phyloP scores from a whole-genome alignment of 306 rosid genomes.

The Boehmeria nivea region DNA sequence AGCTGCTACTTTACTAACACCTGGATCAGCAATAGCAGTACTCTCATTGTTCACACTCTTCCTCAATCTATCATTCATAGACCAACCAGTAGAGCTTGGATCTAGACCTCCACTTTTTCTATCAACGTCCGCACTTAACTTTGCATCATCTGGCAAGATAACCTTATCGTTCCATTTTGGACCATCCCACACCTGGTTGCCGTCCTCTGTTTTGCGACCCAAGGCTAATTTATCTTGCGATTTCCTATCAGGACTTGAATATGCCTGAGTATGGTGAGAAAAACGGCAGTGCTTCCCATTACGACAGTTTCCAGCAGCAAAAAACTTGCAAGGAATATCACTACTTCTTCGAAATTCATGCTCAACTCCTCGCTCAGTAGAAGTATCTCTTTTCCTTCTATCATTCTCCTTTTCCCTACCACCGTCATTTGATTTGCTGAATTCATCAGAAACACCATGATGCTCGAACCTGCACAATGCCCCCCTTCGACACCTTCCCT shows the following conservation, averaged over 20 bases:
- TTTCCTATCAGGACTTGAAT: constrained; percentile 68
- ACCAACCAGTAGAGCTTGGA: constrained; percentile 39
- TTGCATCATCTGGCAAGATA: constrained; percentile 36
- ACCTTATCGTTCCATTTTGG: constrained; percentile 41
- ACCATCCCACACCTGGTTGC: constrained; percentile 43
- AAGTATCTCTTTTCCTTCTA: constrained; percentile 58
- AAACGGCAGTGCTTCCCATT: constrained; percentile 80
- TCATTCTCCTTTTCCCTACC: constrained; percentile 45
- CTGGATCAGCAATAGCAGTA: constrained; percentile 34
- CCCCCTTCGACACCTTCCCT: constrained; percentile 82
- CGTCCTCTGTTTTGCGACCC: constrained; percentile 37
- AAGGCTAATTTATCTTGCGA: constrained; percentile 49
- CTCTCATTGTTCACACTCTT: constrained; percentile 38
- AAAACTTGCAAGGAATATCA: constrained; percentile 75
- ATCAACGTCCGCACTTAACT: constrained; percentile 40
- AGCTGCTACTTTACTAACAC: constrained; percentile 24
- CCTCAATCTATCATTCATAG: constrained; percentile 39
- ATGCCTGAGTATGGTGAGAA: constrained; percentile 68
- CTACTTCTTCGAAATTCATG: constrained; percentile 44
- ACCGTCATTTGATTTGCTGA: constrained; percentile 49
- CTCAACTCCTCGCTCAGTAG: constrained; percentile 60
- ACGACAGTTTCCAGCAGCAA: constrained; percentile 81
- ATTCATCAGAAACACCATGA: constrained; percentile 59
- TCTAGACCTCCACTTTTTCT: constrained; percentile 40
- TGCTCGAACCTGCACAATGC: constrained; percentile 74